Evolutionary conservation across 2,329 filamentous ascomycete genomes (phyloP), one percentile per base, ranked within the genome.

Genomic region (Aureobasidium namibiae): DNA sequence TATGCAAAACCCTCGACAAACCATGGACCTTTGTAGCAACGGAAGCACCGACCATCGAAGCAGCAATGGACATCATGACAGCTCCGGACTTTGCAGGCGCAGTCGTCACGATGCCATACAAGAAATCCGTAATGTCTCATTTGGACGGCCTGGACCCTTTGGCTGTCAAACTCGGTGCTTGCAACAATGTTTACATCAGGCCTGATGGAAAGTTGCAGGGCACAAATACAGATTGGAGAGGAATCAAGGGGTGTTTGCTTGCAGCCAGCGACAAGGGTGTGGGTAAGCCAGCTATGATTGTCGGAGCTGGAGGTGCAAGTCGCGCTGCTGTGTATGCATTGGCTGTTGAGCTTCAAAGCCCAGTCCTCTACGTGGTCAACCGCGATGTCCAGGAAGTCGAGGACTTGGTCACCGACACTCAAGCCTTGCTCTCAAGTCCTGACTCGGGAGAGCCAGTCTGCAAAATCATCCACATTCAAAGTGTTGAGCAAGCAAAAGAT

Each of bases 71-170:
- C 0, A 63, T 74, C 3, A 69, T 72, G 49, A 60, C 62, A 3
- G 61, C 64, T 8, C 63, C 69, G 1, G 65, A 62, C 36, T 71
- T 70, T 39, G 69, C 67, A 16, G 72, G 71, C 9, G 66, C 63
- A 8, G 72, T 73, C 6, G 68, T 74, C 6, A 76, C 74, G 1
- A 77, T 77, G 75, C 75, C 75, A 0, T 76, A 72, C 68, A 77
- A 75, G 62, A 71, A 67, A 56, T 64, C 66, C 26, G 62, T 73
- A 42, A 70, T 73, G 65, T 42, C 68, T 11, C 67, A 68, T 34
- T 67, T 76, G 9, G 71, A 76, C 58, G 68, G 66, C 1, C 62
- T 74, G 1, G 75, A 76, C 45, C 66, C 72, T 1, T 65, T 72
- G 1, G 69, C 69, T 1, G 56, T 61, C 0, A 69, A 65, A 11